Base-by-base conservation (phyloP, 164 flowering plant genomes). In the Tetrastigma voinierianum region DNA sequence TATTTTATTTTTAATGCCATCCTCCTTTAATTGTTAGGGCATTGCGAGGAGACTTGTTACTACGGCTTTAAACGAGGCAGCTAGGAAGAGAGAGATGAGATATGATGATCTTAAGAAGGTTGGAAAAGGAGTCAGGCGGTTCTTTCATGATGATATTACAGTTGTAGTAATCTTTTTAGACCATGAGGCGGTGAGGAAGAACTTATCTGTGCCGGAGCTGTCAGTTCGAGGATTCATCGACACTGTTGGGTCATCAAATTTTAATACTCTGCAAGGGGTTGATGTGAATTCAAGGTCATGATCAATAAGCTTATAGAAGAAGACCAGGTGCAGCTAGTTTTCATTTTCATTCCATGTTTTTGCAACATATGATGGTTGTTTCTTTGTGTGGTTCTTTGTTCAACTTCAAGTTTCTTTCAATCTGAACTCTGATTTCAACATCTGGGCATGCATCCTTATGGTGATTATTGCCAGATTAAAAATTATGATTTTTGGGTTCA, bases 91-190 rank as follows among this genome's bases (percentile, higher is more conserved):
- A 62, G 67, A 76, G 51, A 79, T 80, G 82, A 81, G 73, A 6
- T 90, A 87, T 59, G 73, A 65, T 21, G 87, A 79, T 20, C 75
- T 90, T 2, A 83, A 77, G 80, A 82, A 78, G 66, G 57, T 85
- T 15, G 82, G 73, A 11, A 80, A 71, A 57, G 89, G 93, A 20
- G 10, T 47, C 21, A 77, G 95, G 49, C 81, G 96, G 57, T 52
- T 46, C 58, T 77, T 78, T 45, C 93, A 93, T 61, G 98, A 93
- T 75, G 98, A 93, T 71, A 89, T 93, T 15, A 78, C 90, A 1
- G 89, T 93, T 7, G 82, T 93, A 9, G 96, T 93, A 45, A 44
- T 89, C 64, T 93, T 81, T 65, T 57, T 93, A 20, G 95, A 93
- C 69, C 84, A 83, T 45, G 86, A 79, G 10, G 62, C 78, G 80